phyloP scores from a whole-genome alignment of 2,329 filamentous ascomycete species.

The Camptophora hylomeconis region DNA sequence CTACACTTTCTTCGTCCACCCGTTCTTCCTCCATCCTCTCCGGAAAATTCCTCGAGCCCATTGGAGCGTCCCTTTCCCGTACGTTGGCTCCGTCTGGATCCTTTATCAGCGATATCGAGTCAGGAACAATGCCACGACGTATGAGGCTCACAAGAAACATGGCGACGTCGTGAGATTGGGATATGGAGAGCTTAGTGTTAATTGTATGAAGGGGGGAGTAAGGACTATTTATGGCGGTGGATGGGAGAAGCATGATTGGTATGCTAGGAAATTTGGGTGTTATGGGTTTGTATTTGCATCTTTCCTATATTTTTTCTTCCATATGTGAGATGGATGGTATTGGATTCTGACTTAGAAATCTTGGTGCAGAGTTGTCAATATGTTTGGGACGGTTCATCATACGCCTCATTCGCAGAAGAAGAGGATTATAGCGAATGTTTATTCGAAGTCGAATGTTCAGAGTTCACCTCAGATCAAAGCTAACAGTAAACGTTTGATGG shows the following conservation, averaged over 20 bases:
- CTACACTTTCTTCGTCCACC: slow-evolving; percentile 30
- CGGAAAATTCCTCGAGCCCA: slow-evolving; percentile 56
- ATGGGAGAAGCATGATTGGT: slow-evolving; percentile 65
- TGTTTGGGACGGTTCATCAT: slow-evolving; percentile 56
- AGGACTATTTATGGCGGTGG: slow-evolving; percentile 58
- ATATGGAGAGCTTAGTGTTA: slow-evolving; percentile 56
- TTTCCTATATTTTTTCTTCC: slow-evolving; percentile 9
- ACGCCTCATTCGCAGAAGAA: slow-evolving; percentile 58
- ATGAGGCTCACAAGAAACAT: slow-evolving; percentile 43
- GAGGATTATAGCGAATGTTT: slow-evolving; percentile 66
- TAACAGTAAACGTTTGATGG: slow-evolving; percentile 47
- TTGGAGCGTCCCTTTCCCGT: slow-evolving; percentile 33
- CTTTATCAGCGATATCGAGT: slow-evolving; percentile 45
- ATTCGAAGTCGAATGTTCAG: slow-evolving; percentile 65
- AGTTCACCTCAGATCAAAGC: slow-evolving; percentile 44
- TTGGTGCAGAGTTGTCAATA: slow-evolving; percentile 54
- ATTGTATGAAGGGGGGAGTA: slow-evolving; percentile 52
- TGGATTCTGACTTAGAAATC: no score
- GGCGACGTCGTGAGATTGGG: slow-evolving; percentile 53
- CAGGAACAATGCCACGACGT: slow-evolving; percentile 51
- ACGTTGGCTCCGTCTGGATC: slow-evolving; percentile 51
- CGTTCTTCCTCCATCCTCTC: slow-evolving; percentile 50
- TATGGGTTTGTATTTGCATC: slow-evolving; percentile 40
- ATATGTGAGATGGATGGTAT: no score
- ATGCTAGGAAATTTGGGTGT: slow-evolving; percentile 56